A percentile compares a stretch with the other conserved stretches of the same genome.
These are phyloP conservation scores for Pythium grandisporangium DNA, from an alignment of 352 stramenopile species.

Conservation along the genomic window DNA sequence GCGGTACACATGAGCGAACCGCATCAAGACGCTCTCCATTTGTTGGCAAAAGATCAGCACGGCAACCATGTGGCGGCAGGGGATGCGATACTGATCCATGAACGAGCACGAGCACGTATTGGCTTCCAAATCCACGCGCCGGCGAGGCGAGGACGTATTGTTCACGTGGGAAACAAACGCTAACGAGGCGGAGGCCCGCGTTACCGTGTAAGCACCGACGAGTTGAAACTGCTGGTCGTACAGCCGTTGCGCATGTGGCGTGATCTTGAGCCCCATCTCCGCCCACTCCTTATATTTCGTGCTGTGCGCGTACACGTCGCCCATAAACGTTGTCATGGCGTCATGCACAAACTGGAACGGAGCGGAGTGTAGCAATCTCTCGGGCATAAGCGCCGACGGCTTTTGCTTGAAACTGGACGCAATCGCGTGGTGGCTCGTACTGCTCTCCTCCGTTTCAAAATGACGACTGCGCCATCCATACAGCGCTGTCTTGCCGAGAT, in stretches of 20 bases:
- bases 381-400: constrained; percentile 5
- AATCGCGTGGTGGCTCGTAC: no score
- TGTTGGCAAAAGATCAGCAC: constrained; percentile 40
- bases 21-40: constrained; percentile 29
- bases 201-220: constrained; percentile 44
- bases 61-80: constrained; percentile 50
- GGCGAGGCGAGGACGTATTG: constrained; percentile 15
- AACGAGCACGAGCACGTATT: constrained; percentile 44
- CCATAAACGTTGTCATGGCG: constrained; percentile 29
- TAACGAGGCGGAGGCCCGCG: constrained; percentile 31
- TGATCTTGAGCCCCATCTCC: constrained; percentile 27
- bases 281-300: constrained; percentile 26
- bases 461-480: constrained; percentile 43
- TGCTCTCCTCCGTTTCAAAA: constrained; percentile 26
- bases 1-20: constrained; percentile 35
- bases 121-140: constrained; percentile 28
- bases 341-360: constrained; percentile 39
- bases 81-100: constrained; percentile 44
- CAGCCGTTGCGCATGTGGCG: constrained; percentile 29
- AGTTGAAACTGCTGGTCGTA: constrained; percentile 37
- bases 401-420: no score
- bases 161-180: constrained; percentile 46
- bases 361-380: constrained; percentile 20
- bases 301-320: constrained; percentile 30
- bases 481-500: constrained; percentile 23